Base-by-base conservation (phyloP, 2,329 filamentous ascomycete genomes). In the Eutypella sp. region DNA sequence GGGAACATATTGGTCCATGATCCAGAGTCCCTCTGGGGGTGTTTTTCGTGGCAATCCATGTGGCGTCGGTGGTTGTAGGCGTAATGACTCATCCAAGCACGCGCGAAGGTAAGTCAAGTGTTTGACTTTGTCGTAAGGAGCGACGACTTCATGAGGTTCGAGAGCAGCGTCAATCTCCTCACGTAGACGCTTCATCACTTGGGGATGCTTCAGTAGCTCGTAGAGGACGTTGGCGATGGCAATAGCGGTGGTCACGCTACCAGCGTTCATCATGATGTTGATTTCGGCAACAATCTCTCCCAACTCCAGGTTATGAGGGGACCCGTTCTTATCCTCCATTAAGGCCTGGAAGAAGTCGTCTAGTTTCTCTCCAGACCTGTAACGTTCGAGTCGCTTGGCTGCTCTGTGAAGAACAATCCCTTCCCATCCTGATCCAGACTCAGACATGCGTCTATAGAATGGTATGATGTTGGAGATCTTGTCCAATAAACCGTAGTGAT, bases 261-360 rank as follows among this genome's bases (percentile, higher is more conserved):
- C 76, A 1, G 76, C 77, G 50, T 67, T 70, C 52, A 71, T 70
- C 68, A 80, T 79, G 56, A 73, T 76, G 38, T 59, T 67, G 20
- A 78, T 65, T 53, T 82, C 78, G 11, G 78, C 76, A 1, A 78
- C 70, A 7, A 81, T 73, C 58, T 83, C 79, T 20, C 78, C 78
- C 69, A 69, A 78, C 48, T 79, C 74, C 2, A 82, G 69, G 31
- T 69, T 60, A 31, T 65, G 63, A 1, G 68, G 60, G 3, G 60
- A 57, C 15, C 63, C 70, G 16, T 68, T 63, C 44, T 66, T 70
- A 41, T 71, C 65, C 9, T 72, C 73, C 73, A 82, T 77, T 5
- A 82, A 57, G 1, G 69, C 67, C 43, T 73, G 66, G 64, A 82
- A 81, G 61, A 82, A 81, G 53, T 82, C 79, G 38, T 78, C 72